Conservation (phyloP, 2,329 filamentous ascomycete species). For the Cyphellophora attinorum region DNA sequence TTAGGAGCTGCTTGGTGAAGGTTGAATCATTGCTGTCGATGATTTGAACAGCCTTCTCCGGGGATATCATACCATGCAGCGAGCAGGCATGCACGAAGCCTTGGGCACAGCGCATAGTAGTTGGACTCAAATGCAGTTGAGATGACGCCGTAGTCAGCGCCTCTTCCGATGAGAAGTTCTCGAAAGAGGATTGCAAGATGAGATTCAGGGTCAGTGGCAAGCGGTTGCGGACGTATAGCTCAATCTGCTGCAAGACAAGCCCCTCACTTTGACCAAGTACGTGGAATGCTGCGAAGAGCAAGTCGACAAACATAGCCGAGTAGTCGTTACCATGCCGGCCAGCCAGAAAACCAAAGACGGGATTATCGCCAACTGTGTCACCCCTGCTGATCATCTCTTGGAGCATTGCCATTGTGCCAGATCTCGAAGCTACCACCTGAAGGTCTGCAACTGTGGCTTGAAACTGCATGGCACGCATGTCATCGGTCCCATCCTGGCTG, state of each 20-base stretch:
- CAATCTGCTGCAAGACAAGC: constrained; percentile 45
- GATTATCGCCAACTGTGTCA: constrained; percentile 71
- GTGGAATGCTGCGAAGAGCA: constrained; percentile 84
- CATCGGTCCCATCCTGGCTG: constrained; percentile 5
- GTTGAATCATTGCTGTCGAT: constrained; percentile 69
- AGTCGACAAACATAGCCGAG: constrained; percentile 66
- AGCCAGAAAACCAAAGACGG: constrained; percentile 69
- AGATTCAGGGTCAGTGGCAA: constrained; percentile 53
- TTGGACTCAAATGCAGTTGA: constrained; percentile 53
- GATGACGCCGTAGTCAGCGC: constrained; percentile 58
- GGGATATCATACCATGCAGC: constrained; percentile 72
- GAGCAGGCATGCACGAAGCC: constrained; percentile 87
- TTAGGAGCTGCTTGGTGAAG: constrained; percentile 60
- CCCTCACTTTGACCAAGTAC: constrained; percentile 68
- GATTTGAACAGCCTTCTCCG: constrained; percentile 67
- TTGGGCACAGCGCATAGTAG: constrained; percentile 59
- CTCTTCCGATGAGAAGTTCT: constrained; percentile 50
- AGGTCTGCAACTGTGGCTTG: constrained; percentile 52
- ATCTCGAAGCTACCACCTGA: constrained; percentile 63
- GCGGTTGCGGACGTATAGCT: constrained; percentile 73
- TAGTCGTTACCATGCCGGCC: constrained; percentile 80
- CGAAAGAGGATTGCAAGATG: constrained; percentile 48
- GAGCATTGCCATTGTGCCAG: constrained; percentile 75
- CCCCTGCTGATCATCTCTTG: constrained; percentile 72
- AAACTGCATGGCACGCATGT: constrained; percentile 36